Conservation (phyloP, 768 basidiomycete species). For the Serendipita sp. region DNA sequence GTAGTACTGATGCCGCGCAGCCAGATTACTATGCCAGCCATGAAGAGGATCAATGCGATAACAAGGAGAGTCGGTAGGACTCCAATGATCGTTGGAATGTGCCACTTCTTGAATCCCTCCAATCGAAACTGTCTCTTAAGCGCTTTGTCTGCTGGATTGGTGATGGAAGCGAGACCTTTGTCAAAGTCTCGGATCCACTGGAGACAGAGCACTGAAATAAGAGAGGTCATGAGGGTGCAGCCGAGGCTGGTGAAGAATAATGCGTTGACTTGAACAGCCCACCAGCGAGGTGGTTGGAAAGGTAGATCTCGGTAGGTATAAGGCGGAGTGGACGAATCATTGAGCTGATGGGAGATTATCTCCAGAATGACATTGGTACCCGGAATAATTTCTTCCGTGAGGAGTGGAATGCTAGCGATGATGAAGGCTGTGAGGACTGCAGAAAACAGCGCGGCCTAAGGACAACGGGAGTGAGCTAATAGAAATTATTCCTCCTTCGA, state of each 20-base stretch:
- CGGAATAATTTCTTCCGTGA: background rate
- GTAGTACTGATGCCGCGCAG: conserved; percentile 8
- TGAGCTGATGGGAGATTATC: background rate
- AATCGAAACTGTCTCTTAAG: background rate
- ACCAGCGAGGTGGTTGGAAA: background rate
- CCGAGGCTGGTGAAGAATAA: background rate
- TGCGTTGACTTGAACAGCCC: background rate
- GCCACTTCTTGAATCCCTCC: background rate
- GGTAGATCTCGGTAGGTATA: background rate
- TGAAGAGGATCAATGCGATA: conserved; percentile 12
- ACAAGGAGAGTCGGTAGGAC: conserved; percentile 9
- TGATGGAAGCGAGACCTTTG: background rate
- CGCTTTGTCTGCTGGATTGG: background rate
- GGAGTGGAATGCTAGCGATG: background rate
- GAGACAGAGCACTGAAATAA: background rate
- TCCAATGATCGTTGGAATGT: background rate
- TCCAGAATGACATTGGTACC: background rate
- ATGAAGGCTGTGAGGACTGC: conserved; percentile 1
- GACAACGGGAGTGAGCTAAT: too few species aligned
- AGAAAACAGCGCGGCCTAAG: background rate
- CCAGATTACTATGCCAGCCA: conserved; percentile 11
- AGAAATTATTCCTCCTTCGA: background rate
- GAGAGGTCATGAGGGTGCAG: background rate
- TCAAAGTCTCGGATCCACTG: background rate
- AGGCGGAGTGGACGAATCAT: background rate